Evolutionary conservation across 768 basidiomycete genomes (phyloP), one percentile per base, ranked within the genome.

Genomic region (Phylloporus rhodoxanthus): DNA sequence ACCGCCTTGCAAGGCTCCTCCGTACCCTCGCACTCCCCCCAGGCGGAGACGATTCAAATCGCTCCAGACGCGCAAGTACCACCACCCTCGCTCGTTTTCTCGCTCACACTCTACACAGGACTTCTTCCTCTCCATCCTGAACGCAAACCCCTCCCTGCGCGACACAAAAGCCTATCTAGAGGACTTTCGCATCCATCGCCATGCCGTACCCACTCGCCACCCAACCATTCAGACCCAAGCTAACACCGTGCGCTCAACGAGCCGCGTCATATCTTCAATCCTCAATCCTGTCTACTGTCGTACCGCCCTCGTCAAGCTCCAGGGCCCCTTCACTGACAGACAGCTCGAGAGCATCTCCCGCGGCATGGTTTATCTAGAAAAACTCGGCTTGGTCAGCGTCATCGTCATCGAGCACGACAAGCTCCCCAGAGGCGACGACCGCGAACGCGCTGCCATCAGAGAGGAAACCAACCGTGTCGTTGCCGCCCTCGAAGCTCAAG

Each of bases 221-320:
- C 29, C 63, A 28, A 8, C 19, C 52, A 41, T 21, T 14, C 48
- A 56, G 63, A 60, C 49, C 57, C n/a, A n/a, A n/a, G n/a, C n/a
- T n/a, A 28, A 70, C 68, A 41, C 33, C 14, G 21, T 40, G 4
- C 39, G 8, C 15, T 25, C 50, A 25, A 42, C 68, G 2, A 82
- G 72, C 51, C 79, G 76, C 8, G 73, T 86, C 57, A 70, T 87
- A 52, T 76, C 80, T 6, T 83, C 84, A n/a, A 84, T 88, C 57
- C 74, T 94, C n/a, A 75, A 93, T 61, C 94, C 94, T 6, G 80
- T 89, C 46, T 73, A 82, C 50, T 79, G 83, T 38, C 85, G 91
- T 45, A 95, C 96, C 1, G 92, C 94, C 5, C 81, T 99, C 14
- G 94, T 99, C 58, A 98, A 98, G 70, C 73, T 98, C 2, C 96